A percentile compares a stretch with the other conserved stretches of the same genome.
Conservation (phyloP, 2,329 filamentous ascomycete genomes). For the Colletotrichum truncatum region DNA sequence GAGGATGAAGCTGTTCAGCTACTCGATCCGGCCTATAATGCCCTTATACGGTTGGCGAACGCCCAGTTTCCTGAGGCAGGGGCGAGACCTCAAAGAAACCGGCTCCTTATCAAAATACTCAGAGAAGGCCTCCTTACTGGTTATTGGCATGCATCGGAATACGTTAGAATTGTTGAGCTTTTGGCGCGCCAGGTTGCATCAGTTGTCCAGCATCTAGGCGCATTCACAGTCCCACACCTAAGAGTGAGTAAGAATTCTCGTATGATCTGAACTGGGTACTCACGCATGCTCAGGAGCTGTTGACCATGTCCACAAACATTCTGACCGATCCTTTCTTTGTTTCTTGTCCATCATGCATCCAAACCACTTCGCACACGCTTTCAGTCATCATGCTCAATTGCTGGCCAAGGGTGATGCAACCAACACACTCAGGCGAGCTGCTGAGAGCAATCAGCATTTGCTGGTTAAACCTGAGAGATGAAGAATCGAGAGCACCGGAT, state of each 20-base stretch:
- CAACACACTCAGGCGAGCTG: slow-evolving; percentile 69
- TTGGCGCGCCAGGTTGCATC: slow-evolving; percentile 60
- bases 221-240: slow-evolving; percentile 73
- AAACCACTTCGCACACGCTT: slow-evolving; percentile 61
- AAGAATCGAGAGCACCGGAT: slow-evolving; percentile 38
- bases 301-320: slow-evolving; percentile 72
- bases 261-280: background rate
- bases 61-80: slow-evolving; percentile 40
- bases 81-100: slow-evolving; percentile 39
- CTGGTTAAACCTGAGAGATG: slow-evolving; percentile 66
- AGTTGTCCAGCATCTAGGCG: slow-evolving; percentile 65
- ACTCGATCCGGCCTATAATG: slow-evolving; percentile 71
- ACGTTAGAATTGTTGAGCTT: slow-evolving; percentile 64
- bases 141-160: slow-evolving; percentile 66
- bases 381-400: slow-evolving; percentile 67
- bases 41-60: slow-evolving; percentile 67
- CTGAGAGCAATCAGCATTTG: slow-evolving; percentile 69
- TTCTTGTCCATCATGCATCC: slow-evolving; percentile 61
- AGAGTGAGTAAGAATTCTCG: slow-evolving; percentile 53
- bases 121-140: slow-evolving; percentile 64
- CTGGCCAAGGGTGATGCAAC: slow-evolving; percentile 71
- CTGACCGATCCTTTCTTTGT: slow-evolving; percentile 75
- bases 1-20: slow-evolving; percentile 74
- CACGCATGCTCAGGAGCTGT: slow-evolving; percentile 59
- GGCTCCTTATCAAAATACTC: slow-evolving; percentile 62